phyloP scores from a whole-genome alignment of 495 filamentous ascomycete species.

The Lasiosphaeria hispida region DNA sequence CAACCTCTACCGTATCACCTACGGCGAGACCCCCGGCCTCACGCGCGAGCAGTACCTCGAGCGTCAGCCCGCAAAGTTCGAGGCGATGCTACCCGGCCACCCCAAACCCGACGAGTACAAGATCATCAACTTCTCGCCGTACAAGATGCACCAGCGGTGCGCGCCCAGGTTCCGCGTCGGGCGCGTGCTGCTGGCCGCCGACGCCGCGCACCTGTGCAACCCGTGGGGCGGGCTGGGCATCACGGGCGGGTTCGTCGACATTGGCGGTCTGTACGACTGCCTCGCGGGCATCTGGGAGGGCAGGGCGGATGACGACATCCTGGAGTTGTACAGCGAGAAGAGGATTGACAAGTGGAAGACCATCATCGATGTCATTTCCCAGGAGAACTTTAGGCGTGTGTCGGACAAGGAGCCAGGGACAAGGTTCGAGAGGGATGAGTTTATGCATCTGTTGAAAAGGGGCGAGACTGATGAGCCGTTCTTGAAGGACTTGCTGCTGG shows the following conservation, averaged over 20 bases:
- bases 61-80: slow-evolving; percentile 53
- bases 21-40: slow-evolving; percentile 53
- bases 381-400: slow-evolving; percentile 49
- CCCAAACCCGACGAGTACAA: slow-evolving; percentile 58
- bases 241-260: slow-evolving; percentile 60
- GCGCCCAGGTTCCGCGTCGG: slow-evolving; percentile 56
- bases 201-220: slow-evolving; percentile 60
- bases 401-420: slow-evolving; percentile 36
- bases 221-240: slow-evolving; percentile 60
- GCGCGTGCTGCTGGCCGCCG: slow-evolving; percentile 55
- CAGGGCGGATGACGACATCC: slow-evolving; percentile 50
- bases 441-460: slow-evolving; percentile 37
- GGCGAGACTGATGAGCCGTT: slow-evolving; percentile 30
- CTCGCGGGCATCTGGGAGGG: slow-evolving; percentile 56
- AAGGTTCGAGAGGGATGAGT: slow-evolving; percentile 37
- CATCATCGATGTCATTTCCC: slow-evolving; percentile 56
- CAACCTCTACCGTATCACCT: slow-evolving; percentile 59
- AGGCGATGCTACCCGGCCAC: slow-evolving; percentile 56
- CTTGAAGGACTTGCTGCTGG: slow-evolving; percentile 31
- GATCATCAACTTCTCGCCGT: slow-evolving; percentile 54
- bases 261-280: slow-evolving; percentile 57
- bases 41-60: slow-evolving; percentile 51
- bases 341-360: slow-evolving; percentile 54
- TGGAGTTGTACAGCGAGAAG: slow-evolving; percentile 56
- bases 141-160: slow-evolving; percentile 62